Conservation (phyloP, 345 rosid genomes). For the Eucalyptus grandis region DNA sequence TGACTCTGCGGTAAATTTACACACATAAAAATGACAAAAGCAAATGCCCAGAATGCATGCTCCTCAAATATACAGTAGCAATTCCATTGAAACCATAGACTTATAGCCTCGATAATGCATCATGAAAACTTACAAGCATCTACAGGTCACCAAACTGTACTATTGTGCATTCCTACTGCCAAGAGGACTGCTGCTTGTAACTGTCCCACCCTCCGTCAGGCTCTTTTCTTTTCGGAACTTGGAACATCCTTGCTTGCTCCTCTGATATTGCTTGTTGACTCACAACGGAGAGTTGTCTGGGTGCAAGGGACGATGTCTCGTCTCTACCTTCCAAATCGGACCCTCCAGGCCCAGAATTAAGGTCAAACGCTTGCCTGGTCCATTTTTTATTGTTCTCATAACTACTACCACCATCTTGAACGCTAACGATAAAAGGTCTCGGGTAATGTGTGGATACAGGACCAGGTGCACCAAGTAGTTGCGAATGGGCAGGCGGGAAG, state of each 20-base stretch:
- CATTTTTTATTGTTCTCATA: conserved; percentile 47
- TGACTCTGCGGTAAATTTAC: background rate
- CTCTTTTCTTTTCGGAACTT: conserved; percentile 69
- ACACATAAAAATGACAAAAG: background rate
- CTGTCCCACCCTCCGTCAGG: conserved; percentile 95
- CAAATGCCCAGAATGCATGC: background rate
- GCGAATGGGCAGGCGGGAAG: conserved; percentile 58
- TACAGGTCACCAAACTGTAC: conserved; percentile 6
- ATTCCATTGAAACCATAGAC: background rate
- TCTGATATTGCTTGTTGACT: conserved; percentile 42
- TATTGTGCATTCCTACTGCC: conserved; percentile 44
- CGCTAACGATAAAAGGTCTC: conserved; percentile 52
- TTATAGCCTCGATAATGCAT: background rate
- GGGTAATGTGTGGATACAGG: conserved; percentile 42
- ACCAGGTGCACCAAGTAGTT: conserved; percentile 44
- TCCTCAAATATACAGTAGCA: background rate
- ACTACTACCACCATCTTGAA: conserved; percentile 42
- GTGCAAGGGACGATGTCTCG: conserved; percentile 28
- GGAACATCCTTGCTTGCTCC: conserved; percentile 71
- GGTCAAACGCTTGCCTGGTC: conserved; percentile 64
- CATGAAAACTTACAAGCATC: conserved; percentile 25
- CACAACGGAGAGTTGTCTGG: conserved; percentile 41
- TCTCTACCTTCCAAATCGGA: conserved; percentile 59
- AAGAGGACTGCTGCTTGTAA: conserved; percentile 61
- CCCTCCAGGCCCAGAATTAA: conserved; percentile 77